These are phyloP conservation scores for Juncus effusus DNA, from an alignment of 176 grass and related monocot species.

Conservation along the genomic window DNA sequence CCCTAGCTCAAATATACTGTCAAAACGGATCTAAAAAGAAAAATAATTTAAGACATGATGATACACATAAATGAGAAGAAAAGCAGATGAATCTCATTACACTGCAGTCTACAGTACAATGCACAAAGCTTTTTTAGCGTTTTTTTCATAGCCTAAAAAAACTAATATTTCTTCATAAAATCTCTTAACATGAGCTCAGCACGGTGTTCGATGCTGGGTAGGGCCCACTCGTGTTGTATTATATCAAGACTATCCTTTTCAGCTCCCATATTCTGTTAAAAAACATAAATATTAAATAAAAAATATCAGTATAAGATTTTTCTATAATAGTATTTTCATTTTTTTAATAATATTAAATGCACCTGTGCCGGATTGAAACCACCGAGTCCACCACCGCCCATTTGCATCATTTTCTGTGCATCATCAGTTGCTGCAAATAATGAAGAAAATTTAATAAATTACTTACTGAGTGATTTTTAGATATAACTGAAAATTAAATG, in stretches of 20 bases:
- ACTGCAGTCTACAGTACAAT: too few relatives aligned
- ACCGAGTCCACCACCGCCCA: slow-evolving; percentile 80
- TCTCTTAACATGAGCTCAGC: slow-evolving; percentile 66
- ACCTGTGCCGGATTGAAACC: slow-evolving; percentile 79
- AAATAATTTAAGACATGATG: too few relatives aligned
- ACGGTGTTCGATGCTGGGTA: slow-evolving; percentile 72
- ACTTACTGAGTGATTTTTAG: too few relatives aligned
- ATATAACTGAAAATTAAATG: too few relatives aligned
- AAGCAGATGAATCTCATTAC: too few relatives aligned
- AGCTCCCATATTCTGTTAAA: slow-evolving; percentile 62
- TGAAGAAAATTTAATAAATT: slow-evolving; percentile 6
- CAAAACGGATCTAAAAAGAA: too few relatives aligned
- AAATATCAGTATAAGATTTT: background rate
- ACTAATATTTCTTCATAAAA: slow-evolving; percentile 63
- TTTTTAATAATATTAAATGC: background rate
- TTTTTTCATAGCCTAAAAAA: background rate
- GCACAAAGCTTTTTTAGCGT: too few relatives aligned
- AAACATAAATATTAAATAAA: slow-evolving; percentile 19
- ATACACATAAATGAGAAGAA: too few relatives aligned
- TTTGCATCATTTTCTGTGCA: slow-evolving; percentile 94
- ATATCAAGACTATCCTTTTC: slow-evolving; percentile 98
- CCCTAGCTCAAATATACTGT: too few relatives aligned
- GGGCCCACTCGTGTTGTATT: slow-evolving; percentile 91
- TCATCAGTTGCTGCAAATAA: slow-evolving; percentile 67
- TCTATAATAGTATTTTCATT: too few relatives aligned